Evolutionary conservation across 345 rosid genomes (phyloP), one percentile per base, ranked within the genome.

Genomic region (Aquilaria sinensis): DNA sequence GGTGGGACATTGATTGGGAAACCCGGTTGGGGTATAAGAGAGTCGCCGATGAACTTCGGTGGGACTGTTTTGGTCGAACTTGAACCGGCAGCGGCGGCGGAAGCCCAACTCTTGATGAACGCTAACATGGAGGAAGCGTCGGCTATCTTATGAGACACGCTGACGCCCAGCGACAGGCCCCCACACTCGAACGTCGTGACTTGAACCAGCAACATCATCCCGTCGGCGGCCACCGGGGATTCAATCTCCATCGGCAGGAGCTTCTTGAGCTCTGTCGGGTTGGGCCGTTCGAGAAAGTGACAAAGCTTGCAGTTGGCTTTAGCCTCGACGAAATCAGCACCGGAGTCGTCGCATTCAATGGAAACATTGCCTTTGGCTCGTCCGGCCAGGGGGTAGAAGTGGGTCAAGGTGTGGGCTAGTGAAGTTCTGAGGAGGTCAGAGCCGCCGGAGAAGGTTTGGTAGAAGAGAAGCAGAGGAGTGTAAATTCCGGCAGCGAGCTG

Each of bases 401-500:
- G 69, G 5, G 41, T 34, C 10, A 70, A 64, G 54, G 64, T 58
- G 14, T 58, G 43, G 9, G 45, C 7, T 4, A 63, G 47, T 2
- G 72, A 70, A 31, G 49, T 29, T 9, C 46, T 29, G 32, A 58
- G 62, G 51, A 23, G 23, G 23, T 23, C 23, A 23, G 23, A 23
- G 23, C 23, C 23, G 23, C 23, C 23, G 23, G 23, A 23, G 23
- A 23, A 23, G 23, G 23, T 23, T 23, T 23, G 57, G 58, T 70
- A 66, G 71, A 72, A 72, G 65, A 72, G 47, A 31, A 72, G 9
- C 54, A 66, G 14, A 41, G 75, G 75, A 67, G 23, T 63, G 53
- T 50, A 63, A n/a, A 23, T 1, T 29, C 57, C 0, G 12, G 16
- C 3, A 16, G 45, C 1, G 41, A 62, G 1, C 53, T 63, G 66